Evolutionary conservation across 768 basidiomycete species (phyloP).

Genomic region (Hemileccinum impolitum): DNA sequence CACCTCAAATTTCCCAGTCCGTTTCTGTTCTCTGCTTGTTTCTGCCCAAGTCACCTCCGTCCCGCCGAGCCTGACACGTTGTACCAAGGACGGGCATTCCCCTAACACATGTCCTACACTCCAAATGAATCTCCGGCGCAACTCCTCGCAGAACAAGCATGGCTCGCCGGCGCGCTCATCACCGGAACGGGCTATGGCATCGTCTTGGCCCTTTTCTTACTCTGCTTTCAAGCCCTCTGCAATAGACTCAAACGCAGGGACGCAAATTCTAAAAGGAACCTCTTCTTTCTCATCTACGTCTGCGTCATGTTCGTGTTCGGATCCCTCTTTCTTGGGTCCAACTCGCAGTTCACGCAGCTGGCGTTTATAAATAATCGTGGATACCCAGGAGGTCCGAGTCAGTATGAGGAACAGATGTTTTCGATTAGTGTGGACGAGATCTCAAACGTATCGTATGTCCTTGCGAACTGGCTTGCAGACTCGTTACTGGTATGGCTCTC

Average conservation of each 20-base stretch:
- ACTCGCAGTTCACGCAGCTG: conserved; percentile 27
- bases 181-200: conserved; percentile 27
- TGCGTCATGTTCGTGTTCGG: conserved; percentile 22
- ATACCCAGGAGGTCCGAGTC: conserved; percentile 25
- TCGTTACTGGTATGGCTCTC: conserved; percentile 20
- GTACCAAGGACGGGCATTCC: conserved; percentile 7
- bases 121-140: conserved; percentile 16
- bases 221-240: conserved; percentile 22
- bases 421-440: conserved; percentile 25
- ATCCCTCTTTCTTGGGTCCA: conserved; percentile 26
- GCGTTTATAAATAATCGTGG: conserved; percentile 29
- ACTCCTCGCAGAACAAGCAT: conserved; percentile 24
- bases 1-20: neutral
- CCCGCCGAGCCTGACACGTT: neutral
- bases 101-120: conserved; percentile 16
- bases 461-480: conserved; percentile 29
- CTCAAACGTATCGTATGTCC: conserved; percentile 23
- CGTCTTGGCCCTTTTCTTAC: conserved; percentile 22
- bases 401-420: conserved; percentile 25
- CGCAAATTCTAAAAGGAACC: conserved; percentile 11
- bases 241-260: conserved; percentile 14
- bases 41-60: neutral
- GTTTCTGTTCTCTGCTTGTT: neutral
- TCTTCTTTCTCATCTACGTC: conserved; percentile 23
- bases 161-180: conserved; percentile 27